Evolutionary conservation across 352 stramenopile genomes (phyloP).

Genomic region (Plasmopara muralis): DNA sequence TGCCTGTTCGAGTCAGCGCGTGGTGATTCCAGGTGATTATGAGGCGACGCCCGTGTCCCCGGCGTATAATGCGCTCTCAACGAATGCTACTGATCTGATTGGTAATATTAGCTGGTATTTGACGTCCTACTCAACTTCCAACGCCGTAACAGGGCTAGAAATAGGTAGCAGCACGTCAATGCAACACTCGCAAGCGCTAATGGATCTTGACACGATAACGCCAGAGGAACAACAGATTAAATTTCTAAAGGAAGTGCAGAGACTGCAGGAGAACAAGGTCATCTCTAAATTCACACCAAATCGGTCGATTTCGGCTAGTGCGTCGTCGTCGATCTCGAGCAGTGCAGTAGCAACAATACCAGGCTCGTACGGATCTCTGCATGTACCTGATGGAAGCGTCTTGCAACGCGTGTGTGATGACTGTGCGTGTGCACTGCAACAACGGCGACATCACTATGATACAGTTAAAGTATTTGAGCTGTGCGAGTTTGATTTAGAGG

Average conservation of each 20-base stretch:
- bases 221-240: constrained; percentile 44
- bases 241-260: constrained; percentile 71
- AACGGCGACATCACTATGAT: constrained; percentile 81
- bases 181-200: constrained; percentile 19
- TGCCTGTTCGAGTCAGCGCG: constrained; percentile 72
- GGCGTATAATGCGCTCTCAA: constrained; percentile 51
- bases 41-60: constrained; percentile 60
- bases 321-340: constrained; percentile 18
- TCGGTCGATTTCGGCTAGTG: constrained; percentile 22
- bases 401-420: constrained; percentile 81
- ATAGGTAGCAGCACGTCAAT: constrained; percentile 35
- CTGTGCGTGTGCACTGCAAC: constrained; percentile 66
- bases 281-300: constrained; percentile 76
- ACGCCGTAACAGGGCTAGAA: constrained; percentile 3
- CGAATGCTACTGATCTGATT: constrained; percentile 71
- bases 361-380: constrained; percentile 33
- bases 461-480: constrained; percentile 82
- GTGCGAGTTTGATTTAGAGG: constrained; percentile 66
- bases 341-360: constrained; percentile 16
- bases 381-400: constrained; percentile 60
- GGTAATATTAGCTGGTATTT: constrained; percentile 82
- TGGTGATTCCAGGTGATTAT: constrained; percentile 43
- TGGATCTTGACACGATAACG: constrained; percentile 26
- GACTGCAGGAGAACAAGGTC: constrained; percentile 49
- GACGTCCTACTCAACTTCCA: constrained; percentile 46